phyloP scores from a whole-genome alignment of 257 asterid genomes.

The Lavandula angustifolia region DNA sequence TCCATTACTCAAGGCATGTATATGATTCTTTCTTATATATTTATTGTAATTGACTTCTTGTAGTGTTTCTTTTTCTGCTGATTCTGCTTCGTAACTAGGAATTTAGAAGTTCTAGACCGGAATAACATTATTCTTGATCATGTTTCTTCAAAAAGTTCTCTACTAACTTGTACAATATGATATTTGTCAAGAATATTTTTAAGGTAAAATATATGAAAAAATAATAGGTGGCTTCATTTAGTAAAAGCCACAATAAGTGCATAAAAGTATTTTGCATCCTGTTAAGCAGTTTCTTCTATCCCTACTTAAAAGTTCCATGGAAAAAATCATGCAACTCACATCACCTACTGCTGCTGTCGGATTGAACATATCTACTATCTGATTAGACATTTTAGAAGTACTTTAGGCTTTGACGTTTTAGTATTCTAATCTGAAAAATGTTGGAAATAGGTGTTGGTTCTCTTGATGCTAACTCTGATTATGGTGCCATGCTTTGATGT shows the following conservation, averaged over 20 bases:
- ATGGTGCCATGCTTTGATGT: neutral
- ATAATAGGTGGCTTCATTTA: neutral
- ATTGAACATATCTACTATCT: neutral
- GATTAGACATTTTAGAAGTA: neutral
- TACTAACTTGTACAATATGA: conserved; percentile 3
- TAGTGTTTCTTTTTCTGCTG: neutral
- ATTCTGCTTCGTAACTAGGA: conserved; percentile 7
- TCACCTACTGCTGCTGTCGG: neutral
- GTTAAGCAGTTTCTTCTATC: neutral
- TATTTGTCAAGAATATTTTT: conserved; percentile 10
- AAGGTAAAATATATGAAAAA: neutral
- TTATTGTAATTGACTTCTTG: conserved; percentile 18
- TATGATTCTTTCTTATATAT: conserved; percentile 18
- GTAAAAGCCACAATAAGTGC: no score
- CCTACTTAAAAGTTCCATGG: neutral
- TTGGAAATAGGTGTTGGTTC: neutral
- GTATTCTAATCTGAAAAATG: neutral
- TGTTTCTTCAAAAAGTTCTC: neutral
- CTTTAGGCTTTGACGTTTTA: conserved; percentile 8
- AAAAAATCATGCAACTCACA: neutral
- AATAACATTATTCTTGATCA: conserved; percentile 8
- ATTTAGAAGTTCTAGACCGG: neutral
- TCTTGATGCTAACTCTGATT: conserved; percentile 8
- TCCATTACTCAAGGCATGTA: conserved; percentile 84
- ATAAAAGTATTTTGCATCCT: neutral